Percentiles rank a stretch among this genome's conserved stretches.
Conservation (phyloP, 768 basidiomycete species). For the Panellus pusillus region DNA sequence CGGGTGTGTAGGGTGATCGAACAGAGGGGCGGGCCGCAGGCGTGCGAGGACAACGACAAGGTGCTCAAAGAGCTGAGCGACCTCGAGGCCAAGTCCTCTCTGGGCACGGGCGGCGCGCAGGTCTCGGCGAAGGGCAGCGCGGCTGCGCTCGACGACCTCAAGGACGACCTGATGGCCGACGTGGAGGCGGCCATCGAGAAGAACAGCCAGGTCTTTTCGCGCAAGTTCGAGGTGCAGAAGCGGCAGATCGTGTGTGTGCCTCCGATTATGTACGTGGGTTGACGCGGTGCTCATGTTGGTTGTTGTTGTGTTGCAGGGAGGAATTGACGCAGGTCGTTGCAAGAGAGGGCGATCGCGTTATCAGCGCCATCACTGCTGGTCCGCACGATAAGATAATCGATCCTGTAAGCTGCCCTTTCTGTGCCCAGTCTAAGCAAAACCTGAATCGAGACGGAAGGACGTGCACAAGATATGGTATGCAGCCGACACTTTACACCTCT, state of each 20-base stretch:
- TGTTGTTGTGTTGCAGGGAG: too few relatives aligned
- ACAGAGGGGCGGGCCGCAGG: constrained; percentile 27
- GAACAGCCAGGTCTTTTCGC: constrained; percentile 32
- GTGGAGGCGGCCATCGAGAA: constrained; percentile 26
- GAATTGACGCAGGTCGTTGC: constrained; percentile 29
- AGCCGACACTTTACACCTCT: constrained; percentile 28
- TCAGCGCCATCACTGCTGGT: constrained; percentile 26
- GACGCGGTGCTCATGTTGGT: too few relatives aligned
- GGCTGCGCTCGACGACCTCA: constrained; percentile 19
- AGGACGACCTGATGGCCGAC: constrained; percentile 27
- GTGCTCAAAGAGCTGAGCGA: constrained; percentile 25
- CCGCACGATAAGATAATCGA: constrained; percentile 31
- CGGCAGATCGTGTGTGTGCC: constrained; percentile 25
- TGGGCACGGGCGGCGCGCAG: background rate
- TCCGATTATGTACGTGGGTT: background rate
- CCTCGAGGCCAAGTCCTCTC: constrained; percentile 7
- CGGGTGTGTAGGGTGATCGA: constrained; percentile 20
- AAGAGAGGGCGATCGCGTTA: constrained; percentile 34
- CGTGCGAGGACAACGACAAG: constrained; percentile 27
- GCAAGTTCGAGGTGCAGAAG: constrained; percentile 35
- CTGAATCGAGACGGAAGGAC: constrained; percentile 24
- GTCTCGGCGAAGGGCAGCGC: background rate
- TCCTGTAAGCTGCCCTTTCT: constrained; percentile 11
- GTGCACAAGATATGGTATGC: constrained; percentile 39
- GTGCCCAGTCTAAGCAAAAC: background rate